Percentiles rank a stretch among this genome's conserved stretches.
phyloP scores from a whole-genome alignment of 2,329 filamentous ascomycete species.

The Paecilomyces formosus region DNA sequence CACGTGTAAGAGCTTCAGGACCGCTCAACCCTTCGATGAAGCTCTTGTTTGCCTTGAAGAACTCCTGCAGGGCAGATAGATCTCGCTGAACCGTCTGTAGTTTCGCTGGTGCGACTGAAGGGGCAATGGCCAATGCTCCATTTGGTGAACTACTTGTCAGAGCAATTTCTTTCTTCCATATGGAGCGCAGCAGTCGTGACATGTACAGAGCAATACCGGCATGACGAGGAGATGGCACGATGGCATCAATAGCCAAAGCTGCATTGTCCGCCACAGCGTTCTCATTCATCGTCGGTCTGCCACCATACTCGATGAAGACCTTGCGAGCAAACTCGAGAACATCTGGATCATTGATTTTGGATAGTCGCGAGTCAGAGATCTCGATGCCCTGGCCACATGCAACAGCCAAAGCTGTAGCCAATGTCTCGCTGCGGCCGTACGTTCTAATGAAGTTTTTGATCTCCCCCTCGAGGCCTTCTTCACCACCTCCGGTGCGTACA shows the following conservation, averaged over 20 bases:
- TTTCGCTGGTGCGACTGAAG: slow-evolving; percentile 61
- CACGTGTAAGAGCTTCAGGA: slow-evolving; percentile 72
- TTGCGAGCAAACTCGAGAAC: slow-evolving; percentile 79
- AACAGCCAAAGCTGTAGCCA: slow-evolving; percentile 85
- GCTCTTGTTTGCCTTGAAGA: slow-evolving; percentile 77
- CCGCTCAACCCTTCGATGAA: slow-evolving; percentile 94
- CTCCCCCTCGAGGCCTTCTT: slow-evolving; percentile 70
- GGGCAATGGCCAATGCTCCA: slow-evolving; percentile 56
- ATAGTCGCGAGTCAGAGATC: slow-evolving; percentile 60
- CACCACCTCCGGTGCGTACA: slow-evolving; percentile 62
- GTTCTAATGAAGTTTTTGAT: slow-evolving; percentile 74
- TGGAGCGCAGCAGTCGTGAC: slow-evolving; percentile 73
- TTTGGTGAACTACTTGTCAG: slow-evolving; percentile 46
- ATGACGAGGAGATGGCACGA: slow-evolving; percentile 81
- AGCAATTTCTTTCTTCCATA: slow-evolving; percentile 79
- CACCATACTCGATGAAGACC: slow-evolving; percentile 87
- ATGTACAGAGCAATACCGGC: slow-evolving; percentile 84
- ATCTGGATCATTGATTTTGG: slow-evolving; percentile 69
- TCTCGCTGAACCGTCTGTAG: slow-evolving; percentile 72
- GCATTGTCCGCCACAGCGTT: slow-evolving; percentile 56
- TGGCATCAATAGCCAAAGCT: slow-evolving; percentile 67
- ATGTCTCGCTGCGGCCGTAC: slow-evolving; percentile 83
- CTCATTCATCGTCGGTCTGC: slow-evolving; percentile 76
- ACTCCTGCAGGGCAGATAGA: slow-evolving; percentile 68
- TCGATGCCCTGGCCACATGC: slow-evolving; percentile 91